These are phyloP conservation scores for Phytopythium helicoides DNA, from an alignment of 352 stramenopile species.

Conservation along the genomic window DNA sequence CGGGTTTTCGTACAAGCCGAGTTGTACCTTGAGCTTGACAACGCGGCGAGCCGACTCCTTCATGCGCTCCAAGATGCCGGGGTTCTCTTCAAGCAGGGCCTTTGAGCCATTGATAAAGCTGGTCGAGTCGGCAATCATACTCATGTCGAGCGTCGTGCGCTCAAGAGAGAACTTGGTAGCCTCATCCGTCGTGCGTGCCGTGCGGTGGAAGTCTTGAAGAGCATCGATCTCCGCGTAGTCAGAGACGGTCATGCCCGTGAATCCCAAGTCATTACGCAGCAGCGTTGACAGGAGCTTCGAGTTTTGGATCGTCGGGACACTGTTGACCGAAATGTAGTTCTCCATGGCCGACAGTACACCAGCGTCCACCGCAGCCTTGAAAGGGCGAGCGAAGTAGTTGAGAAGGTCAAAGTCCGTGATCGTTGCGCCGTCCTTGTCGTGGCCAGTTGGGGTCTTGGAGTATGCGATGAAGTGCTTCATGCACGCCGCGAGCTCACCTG, in stretches of 20 bases:
- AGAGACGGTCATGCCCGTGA: constrained; percentile 83
- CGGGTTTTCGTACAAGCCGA: constrained; percentile 60
- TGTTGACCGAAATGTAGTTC: constrained; percentile 90
- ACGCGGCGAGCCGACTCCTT: constrained; percentile 51
- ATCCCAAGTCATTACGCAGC: constrained; percentile 70
- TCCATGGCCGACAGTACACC: constrained; percentile 88
- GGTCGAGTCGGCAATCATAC: constrained; percentile 65
- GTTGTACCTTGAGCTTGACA: constrained; percentile 59
- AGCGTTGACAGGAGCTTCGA: constrained; percentile 65
- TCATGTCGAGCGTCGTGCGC: constrained; percentile 89
- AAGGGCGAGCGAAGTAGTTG: constrained; percentile 81
- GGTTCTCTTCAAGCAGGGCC: constrained; percentile 29
- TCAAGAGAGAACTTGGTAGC: constrained; percentile 58
- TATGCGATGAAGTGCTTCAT: constrained; percentile 54
- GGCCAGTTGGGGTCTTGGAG: constrained; percentile 60
- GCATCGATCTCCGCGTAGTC: constrained; percentile 92
- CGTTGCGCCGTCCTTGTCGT: constrained; percentile 50
- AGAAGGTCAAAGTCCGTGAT: constrained; percentile 55
- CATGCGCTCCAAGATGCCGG: constrained; percentile 32
- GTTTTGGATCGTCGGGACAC: constrained; percentile 82
- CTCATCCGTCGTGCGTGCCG: constrained; percentile 32
- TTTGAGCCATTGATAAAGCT: constrained; percentile 47
- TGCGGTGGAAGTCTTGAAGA: constrained; percentile 49
- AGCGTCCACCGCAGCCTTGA: constrained; percentile 67
- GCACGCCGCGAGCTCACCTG: constrained; percentile 59